phyloP scores from a whole-genome alignment of 148 eudicot species.

The Cornus florida region DNA sequence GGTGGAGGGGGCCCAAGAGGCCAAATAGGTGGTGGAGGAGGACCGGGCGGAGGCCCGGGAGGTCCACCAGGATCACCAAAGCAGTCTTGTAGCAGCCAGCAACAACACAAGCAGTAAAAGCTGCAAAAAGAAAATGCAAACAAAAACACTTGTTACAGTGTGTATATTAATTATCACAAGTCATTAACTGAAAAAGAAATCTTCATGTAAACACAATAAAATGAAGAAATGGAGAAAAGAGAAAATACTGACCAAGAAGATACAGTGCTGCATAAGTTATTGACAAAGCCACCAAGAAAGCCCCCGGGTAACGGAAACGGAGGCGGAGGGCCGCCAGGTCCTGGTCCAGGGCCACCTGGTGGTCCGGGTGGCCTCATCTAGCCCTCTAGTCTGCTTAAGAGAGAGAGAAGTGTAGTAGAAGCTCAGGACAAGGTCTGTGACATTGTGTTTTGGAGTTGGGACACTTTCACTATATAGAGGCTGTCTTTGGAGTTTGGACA shows the following conservation, averaged over 20 bases:
- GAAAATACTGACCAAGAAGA: constrained; percentile 34
- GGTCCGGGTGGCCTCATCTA: constrained; percentile 15
- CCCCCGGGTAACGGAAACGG: constrained; percentile 2
- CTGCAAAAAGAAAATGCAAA: constrained; percentile 21
- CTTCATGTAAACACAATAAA: neutral
- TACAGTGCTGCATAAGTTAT: constrained; percentile 26
- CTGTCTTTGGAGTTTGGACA: neutral
- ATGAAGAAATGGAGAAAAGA: neutral
- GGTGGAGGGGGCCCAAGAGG: constrained; percentile 7
- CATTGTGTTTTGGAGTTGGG: neutral
- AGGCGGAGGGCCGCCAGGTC: neutral
- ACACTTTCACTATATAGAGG: neutral
- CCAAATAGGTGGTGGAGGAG: constrained; percentile 3
- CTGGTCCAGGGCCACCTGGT: constrained; percentile 19
- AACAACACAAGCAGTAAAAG: constrained; percentile 40
- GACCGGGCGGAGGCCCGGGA: constrained; percentile 11
- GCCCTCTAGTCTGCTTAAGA: neutral
- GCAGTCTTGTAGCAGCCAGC: constrained; percentile 44
- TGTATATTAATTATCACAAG: no score
- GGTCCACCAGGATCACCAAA: constrained; percentile 22
- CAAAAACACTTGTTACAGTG: neutral
- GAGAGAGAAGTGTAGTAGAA: neutral
- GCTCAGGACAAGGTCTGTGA: neutral
- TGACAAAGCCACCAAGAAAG: constrained; percentile 8
- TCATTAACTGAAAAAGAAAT: no score